Evolutionary conservation across 2,329 filamentous ascomycete genomes (phyloP).

Genomic region (Monosporascus cannonballus): DNA sequence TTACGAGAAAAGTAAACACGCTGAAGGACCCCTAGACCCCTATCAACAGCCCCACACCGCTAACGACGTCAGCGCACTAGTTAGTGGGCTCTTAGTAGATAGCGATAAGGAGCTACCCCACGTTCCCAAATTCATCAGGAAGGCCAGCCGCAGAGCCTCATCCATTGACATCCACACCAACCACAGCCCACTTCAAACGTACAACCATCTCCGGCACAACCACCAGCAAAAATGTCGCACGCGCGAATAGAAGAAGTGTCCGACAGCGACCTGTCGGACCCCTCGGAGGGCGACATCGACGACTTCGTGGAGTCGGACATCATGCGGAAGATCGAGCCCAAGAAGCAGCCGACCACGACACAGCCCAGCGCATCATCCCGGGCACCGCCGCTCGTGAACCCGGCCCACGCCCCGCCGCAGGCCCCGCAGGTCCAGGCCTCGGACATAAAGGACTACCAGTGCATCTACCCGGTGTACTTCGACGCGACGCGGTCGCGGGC

Average conservation of each 20-base stretch:
- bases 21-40: too few species aligned
- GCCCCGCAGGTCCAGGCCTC: constrained; percentile 38
- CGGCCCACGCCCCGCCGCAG: constrained; percentile 31
- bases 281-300: constrained; percentile 77
- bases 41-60: too few species aligned
- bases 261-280: constrained; percentile 69
- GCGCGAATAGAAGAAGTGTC: constrained; percentile 89
- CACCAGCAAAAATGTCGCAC: constrained; percentile 61
- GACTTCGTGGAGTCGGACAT: constrained; percentile 55
- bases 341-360: constrained; percentile 22
- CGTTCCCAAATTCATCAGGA: too few species aligned
- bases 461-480: constrained; percentile 94
- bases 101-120: too few species aligned
- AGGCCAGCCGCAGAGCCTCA: too few species aligned
- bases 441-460: constrained; percentile 71
- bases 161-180: too few species aligned
- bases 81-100: too few species aligned
- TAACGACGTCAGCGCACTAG: too few species aligned
- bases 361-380: constrained; percentile 10
- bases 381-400: constrained; percentile 27
- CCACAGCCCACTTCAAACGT: too few species aligned
- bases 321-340: constrained; percentile 37
- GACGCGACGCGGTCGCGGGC: constrained; percentile 68
- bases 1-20: too few species aligned
- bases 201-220: too few species aligned